phyloP scores from a whole-genome alignment of 2,329 filamentous ascomycete species.

The Colletotrichum australisinense region DNA sequence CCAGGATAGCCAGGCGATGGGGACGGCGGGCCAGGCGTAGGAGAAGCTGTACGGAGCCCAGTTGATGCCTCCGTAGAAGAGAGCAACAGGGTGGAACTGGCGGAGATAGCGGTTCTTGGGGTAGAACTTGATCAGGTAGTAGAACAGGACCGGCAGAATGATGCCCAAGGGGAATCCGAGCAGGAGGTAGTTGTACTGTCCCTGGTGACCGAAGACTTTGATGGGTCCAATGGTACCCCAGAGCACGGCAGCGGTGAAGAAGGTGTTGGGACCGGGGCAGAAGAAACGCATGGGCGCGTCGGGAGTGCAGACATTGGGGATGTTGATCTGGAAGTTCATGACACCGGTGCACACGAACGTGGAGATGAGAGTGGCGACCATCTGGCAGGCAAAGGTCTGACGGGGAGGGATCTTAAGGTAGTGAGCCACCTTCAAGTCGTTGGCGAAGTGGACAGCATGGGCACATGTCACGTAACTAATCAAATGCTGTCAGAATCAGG shows the following conservation, averaged over 20 bases:
- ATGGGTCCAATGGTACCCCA: constrained; percentile 66
- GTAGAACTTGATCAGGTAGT: constrained; percentile 53
- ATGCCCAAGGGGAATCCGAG: constrained; percentile 63
- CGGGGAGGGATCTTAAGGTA: constrained; percentile 72
- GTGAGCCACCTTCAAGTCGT: constrained; percentile 61
- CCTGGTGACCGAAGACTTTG: constrained; percentile 60
- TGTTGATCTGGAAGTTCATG: constrained; percentile 58
- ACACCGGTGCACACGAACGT: constrained; percentile 63
- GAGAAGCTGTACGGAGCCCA: constrained; percentile 57
- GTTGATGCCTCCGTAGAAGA: constrained; percentile 58
- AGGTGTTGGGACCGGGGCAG: constrained; percentile 65
- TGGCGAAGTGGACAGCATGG: constrained; percentile 62
- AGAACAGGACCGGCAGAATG: constrained; percentile 56
- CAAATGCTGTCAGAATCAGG: neutral
- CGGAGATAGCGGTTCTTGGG: constrained; percentile 47
- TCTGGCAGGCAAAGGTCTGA: constrained; percentile 69
- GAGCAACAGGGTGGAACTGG: constrained; percentile 60
- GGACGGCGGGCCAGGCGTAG: constrained; percentile 38
- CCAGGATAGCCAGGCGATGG: constrained; percentile 38
- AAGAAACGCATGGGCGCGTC: constrained; percentile 60
- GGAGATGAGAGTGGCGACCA: constrained; percentile 66
- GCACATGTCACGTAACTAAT: constrained; percentile 56
- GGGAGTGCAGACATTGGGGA: constrained; percentile 60
- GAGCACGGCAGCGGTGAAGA: constrained; percentile 66
- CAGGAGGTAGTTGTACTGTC: constrained; percentile 60